Evolutionary conservation across 768 basidiomycete genomes (phyloP).

Genomic region (Plicaturopsis crispa): DNA sequence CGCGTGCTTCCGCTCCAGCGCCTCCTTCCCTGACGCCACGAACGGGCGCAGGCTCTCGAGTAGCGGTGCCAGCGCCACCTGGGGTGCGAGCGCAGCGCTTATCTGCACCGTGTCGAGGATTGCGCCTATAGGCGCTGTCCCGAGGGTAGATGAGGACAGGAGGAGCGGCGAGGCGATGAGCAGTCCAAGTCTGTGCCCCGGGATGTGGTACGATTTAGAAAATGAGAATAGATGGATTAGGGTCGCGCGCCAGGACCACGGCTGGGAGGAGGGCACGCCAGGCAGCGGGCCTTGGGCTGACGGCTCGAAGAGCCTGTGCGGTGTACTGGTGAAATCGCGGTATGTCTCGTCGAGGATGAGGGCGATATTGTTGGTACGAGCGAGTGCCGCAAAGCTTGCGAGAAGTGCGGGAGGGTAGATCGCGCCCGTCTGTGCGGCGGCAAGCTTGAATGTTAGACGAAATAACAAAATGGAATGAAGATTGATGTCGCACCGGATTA

Average conservation of each 20-base stretch:
- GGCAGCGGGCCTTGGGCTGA: conserved; percentile 1
- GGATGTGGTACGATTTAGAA: conserved; percentile 75
- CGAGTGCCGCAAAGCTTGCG: conserved; percentile 51
- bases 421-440: conserved; percentile 49
- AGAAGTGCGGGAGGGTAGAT: conserved; percentile 54
- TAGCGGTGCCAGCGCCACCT: conserved; percentile 54
- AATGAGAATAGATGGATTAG: conserved; percentile 73
- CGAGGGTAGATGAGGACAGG: conserved; percentile 37
- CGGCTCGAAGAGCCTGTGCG: conserved; percentile 48
- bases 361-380: conserved; percentile 44
- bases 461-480: not conserved
- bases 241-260: conserved; percentile 48
- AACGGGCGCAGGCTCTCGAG: conserved; percentile 45
- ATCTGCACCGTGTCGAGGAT: conserved; percentile 77
- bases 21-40: conserved; percentile 40
- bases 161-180: conserved; percentile 56
- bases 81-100: conserved; percentile 68
- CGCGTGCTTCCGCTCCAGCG: conserved; percentile 42
- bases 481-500: conserved; percentile 46
- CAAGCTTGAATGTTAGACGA: not conserved
- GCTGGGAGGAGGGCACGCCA: not conserved
- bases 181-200: conserved; percentile 74
- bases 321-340: conserved; percentile 59
- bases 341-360: conserved; percentile 88
- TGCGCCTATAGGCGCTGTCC: no score